Evolutionary conservation across 1,139 yeast genomes (phyloP).

Genomic region (Lodderomyces parapsilosis): DNA sequence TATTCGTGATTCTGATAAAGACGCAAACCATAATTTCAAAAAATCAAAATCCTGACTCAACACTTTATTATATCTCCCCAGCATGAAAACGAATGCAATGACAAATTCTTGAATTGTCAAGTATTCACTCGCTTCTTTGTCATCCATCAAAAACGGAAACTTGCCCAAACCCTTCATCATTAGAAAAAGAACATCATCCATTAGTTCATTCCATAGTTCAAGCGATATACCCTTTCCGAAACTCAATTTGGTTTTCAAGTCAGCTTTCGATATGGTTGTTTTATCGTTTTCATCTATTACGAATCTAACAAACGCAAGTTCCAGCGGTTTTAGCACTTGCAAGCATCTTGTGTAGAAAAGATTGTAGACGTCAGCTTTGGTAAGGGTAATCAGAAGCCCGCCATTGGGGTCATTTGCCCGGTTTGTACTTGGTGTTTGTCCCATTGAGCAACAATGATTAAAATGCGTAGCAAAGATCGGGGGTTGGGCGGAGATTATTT

Average conservation of each 20-base stretch:
- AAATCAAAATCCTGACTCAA: constrained; percentile 24
- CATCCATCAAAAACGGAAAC: constrained; percentile 30
- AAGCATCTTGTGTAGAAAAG: constrained; percentile 23
- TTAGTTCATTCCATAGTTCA: constrained; percentile 8
- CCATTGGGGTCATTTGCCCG: background rate
- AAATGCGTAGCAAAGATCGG: no score
- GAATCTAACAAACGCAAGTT: constrained; percentile 15
- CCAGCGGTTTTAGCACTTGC: constrained; percentile 24
- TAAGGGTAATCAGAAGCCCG: constrained; percentile 12
- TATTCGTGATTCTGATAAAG: no score
- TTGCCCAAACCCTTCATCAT: constrained; percentile 28
- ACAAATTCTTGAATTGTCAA: constrained; percentile 26
- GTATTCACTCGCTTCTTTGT: constrained; percentile 6
- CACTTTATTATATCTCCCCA: constrained; percentile 24
- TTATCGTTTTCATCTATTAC: background rate
- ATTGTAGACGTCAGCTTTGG: constrained; percentile 19
- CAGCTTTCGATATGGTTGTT: background rate
- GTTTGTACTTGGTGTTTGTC: constrained; percentile 21
- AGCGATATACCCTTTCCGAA: background rate
- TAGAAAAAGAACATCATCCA: constrained; percentile 22
- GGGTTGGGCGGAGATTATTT: no score
- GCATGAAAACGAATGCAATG: constrained; percentile 24
- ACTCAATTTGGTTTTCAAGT: background rate
- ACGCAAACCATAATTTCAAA: constrained; percentile 25
- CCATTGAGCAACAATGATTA: constrained; percentile 14